Evolutionary conservation across 2,329 filamentous ascomycete species (phyloP), one percentile per base, ranked within the genome.

Genomic region (Xylariaceae sp.): DNA sequence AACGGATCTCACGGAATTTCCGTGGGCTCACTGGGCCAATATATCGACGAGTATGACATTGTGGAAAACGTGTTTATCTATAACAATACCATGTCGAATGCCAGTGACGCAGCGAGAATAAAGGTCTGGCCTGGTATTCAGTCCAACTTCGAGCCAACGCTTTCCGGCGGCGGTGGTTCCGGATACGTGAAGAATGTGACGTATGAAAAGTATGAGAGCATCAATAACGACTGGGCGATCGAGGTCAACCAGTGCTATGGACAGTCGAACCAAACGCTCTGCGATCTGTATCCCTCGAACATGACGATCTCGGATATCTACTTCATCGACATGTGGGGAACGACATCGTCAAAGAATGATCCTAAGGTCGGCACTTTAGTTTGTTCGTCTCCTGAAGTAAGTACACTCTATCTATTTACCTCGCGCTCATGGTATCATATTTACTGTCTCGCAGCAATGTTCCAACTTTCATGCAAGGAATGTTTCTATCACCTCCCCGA

Each of bases 1-100:
- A 85, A 85, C 63, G 84, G 85, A 35, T 87, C 83, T 2, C 86
- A 89, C 64, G 86, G 86, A 40, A 88, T 89, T 60, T 84, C 80
- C 7, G 84, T 88, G n/a, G 86, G 86, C 6, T 87, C 83, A 0
- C 72, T 89, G 0, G 86, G 86, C 27, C 85, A 89, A 68, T 88
- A 89, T 64, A 62, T 72, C 12, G 78, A 75, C 27, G 77, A 83
- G 59, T 78, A 79, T 12, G 86, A 89, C 59, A 83, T 87, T 45
- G 84, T 88, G 1, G 77, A 87, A 68, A 83, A 89, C 61, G 66
- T 89, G n/a, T 81, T 84, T 62, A 78, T 86, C 53, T 81, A 78
- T 69, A 84, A 85, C 61, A 73, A 78, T 43, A 77, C 75, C 40
- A 80, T 84, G 77, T 74, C 74, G 51, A 82, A 85, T 62, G 79